Evolutionary conservation across 441 rosid species (phyloP).

Genomic region (Euphorbia neoarborescens): DNA sequence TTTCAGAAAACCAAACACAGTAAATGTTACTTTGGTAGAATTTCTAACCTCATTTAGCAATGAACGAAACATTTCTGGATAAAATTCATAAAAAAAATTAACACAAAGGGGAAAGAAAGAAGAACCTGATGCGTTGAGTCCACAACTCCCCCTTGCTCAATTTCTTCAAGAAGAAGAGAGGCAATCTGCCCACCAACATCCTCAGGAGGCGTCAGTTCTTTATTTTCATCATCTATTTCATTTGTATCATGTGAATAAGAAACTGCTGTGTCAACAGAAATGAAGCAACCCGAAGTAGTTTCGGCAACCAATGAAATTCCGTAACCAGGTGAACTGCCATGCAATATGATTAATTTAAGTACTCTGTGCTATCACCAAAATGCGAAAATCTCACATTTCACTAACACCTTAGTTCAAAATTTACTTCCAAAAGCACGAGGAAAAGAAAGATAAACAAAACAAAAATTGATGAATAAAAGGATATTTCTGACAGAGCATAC

Average conservation of each 20-base stretch:
- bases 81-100: background rate
- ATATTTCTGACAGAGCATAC: conserved; percentile 33
- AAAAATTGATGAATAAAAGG: background rate
- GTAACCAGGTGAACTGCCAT: conserved; percentile 78
- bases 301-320: conserved; percentile 88
- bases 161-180: conserved; percentile 67
- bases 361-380: background rate
- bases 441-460: background rate
- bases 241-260: conserved; percentile 40
- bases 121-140: conserved; percentile 86
- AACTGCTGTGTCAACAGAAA: conserved; percentile 66
- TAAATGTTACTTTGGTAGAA: background rate
- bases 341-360: conserved; percentile 12
- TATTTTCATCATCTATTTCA: conserved; percentile 54
- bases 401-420: background rate
- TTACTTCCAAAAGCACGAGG: background rate
- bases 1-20: background rate
- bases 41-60: background rate
- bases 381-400: background rate
- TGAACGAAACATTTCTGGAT: background rate
- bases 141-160: conserved; percentile 87
- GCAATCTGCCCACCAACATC: conserved; percentile 71
- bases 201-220: conserved; percentile 51
- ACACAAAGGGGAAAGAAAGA: background rate
- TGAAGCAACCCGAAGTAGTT: conserved; percentile 70